Percentiles rank a stretch among this genome's conserved stretches.
Evolutionary conservation across 345 rosid species (phyloP).

Genomic region (Pugionium dolabratum): DNA sequence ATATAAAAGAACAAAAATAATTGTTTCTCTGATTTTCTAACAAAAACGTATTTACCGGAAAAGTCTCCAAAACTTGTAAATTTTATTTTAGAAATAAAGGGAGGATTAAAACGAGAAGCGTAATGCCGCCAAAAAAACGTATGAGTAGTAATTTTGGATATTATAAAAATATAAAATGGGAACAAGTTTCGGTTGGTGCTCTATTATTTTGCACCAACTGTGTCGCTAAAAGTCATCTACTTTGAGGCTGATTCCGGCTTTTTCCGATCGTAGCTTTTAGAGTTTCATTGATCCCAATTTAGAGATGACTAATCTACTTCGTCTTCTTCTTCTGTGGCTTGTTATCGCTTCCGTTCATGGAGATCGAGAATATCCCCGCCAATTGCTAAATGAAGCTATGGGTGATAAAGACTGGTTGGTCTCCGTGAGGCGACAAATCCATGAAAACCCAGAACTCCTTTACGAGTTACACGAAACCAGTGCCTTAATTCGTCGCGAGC

Average conservation of each 20-base stretch:
- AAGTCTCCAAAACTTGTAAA: too few species aligned
- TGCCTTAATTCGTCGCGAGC: conserved; percentile 66
- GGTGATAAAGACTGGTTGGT: conserved; percentile 62
- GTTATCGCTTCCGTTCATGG: conserved; percentile 19
- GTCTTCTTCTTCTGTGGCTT: neutral
- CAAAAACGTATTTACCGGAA: too few species aligned
- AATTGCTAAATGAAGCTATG: conserved; percentile 49
- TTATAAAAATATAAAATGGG: too few species aligned
- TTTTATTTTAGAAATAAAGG: too few species aligned
- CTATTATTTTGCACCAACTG: neutral
- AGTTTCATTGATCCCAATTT: neutral
- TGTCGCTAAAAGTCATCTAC: neutral
- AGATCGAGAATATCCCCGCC: conserved; percentile 34
- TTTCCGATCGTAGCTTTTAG: conserved; percentile 2
- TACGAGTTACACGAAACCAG: conserved; percentile 74
- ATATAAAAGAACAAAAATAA: too few species aligned
- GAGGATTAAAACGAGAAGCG: too few species aligned
- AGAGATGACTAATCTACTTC: conserved; percentile 24
- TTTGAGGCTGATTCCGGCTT: neutral
- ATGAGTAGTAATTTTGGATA: too few species aligned
- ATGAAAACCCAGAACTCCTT: conserved; percentile 77
- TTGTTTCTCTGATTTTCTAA: too few species aligned
- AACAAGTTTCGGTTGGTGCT: neutral
- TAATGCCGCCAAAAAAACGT: too few species aligned
- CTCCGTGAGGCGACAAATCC: conserved; percentile 69